phyloP scores from a whole-genome alignment of 306 rosid genomes.

The Castanospermum australe region DNA sequence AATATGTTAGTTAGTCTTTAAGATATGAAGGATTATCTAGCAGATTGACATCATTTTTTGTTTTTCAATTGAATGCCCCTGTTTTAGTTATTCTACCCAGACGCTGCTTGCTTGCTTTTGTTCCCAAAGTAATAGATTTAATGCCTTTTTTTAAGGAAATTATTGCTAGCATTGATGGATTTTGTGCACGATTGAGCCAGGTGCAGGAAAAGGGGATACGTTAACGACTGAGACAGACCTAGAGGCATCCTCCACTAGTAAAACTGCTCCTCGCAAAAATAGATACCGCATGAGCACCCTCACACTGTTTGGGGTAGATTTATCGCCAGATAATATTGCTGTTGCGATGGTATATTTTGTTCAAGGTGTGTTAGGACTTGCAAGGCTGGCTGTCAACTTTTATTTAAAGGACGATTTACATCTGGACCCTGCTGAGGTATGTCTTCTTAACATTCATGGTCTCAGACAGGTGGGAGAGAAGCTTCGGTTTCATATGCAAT shows the following conservation, averaged over 20 bases:
- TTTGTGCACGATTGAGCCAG: constrained; percentile 39
- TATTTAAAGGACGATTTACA: constrained; percentile 91
- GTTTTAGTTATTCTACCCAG: not conserved
- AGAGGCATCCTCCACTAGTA: constrained; percentile 47
- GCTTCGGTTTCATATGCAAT: not conserved
- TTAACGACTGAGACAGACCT: constrained; percentile 40
- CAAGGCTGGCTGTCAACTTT: constrained; percentile 88
- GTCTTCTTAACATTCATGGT: constrained; percentile 17
- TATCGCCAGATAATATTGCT: constrained; percentile 87
- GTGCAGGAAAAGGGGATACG: constrained; percentile 58
- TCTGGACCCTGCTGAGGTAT: constrained; percentile 97
- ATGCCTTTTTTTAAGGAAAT: not conserved
- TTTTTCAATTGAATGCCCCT: not conserved
- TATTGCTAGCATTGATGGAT: constrained; percentile 4
- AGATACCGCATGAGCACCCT: constrained; percentile 40
- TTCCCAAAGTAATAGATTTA: not conserved
- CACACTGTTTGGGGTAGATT: constrained; percentile 71
- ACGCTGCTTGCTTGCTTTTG: not conserved
- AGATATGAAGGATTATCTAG: not conserved
- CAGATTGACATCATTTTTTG: not conserved
- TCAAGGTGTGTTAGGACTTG: constrained; percentile 96
- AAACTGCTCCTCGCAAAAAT: constrained; percentile 39
- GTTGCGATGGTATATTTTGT: constrained; percentile 98
- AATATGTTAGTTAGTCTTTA: not conserved
- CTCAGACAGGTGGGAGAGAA: not conserved